Evolutionary conservation across 495 filamentous ascomycete species (phyloP).

Genomic region (Tuber microsphaerosporum): DNA sequence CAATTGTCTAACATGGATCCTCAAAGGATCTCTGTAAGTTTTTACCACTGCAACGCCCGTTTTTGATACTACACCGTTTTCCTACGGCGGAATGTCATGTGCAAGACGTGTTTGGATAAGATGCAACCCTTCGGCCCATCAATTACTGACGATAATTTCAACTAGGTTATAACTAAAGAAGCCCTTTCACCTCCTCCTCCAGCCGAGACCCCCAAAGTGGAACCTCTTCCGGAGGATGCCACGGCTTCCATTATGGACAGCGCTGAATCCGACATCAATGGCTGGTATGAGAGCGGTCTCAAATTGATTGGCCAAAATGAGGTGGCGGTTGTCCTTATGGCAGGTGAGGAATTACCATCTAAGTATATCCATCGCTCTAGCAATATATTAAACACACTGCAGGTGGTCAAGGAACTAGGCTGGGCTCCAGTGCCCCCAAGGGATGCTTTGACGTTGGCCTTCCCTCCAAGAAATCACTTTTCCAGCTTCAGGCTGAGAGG

Average conservation of each 20-base stretch:
- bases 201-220: conserved; percentile 52
- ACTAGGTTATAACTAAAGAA: conserved; percentile 72
- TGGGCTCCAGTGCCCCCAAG: conserved; percentile 93
- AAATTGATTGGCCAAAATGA: conserved; percentile 79
- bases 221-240: conserved; percentile 83
- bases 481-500: conserved; percentile 93
- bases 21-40: conserved; percentile 41
- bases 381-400: conserved; percentile 39
- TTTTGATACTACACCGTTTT: background rate
- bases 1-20: conserved; percentile 78
- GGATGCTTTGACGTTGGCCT: conserved; percentile 94
- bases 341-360: conserved; percentile 23
- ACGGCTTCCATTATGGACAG: conserved; percentile 90
- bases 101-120: background rate
- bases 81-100: background rate
- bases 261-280: conserved; percentile 65
- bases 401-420: conserved; percentile 88
- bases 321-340: conserved; percentile 93
- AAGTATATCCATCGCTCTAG: background rate
- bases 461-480: conserved; percentile 84
- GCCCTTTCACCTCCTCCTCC: conserved; percentile 64
- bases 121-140: background rate
- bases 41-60: background rate
- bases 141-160: conserved; percentile 28
- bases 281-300: conserved; percentile 79